These are phyloP conservation scores for Cryptosporidium tyzzeri DNA, from an alignment of 169 alveolate genomes.

Conservation along the genomic window DNA sequence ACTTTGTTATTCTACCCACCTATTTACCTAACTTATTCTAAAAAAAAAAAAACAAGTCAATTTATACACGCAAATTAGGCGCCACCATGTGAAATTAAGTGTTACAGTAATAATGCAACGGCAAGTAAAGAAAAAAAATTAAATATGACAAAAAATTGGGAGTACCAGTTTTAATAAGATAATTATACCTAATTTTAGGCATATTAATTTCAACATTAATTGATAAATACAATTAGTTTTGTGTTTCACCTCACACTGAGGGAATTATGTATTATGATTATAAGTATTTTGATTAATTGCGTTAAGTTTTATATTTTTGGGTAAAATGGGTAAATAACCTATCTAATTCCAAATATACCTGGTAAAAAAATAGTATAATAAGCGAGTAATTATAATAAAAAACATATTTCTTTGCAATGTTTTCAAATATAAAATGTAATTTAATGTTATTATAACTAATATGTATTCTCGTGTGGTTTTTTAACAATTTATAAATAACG, in stretches of 20 bases:
- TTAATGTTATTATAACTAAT: too few species aligned
- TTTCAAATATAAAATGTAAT: too few species aligned
- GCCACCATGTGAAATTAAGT: constrained; percentile 6
- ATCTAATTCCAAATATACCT: too few species aligned
- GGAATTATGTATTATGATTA: neutral
- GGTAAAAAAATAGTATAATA: too few species aligned
- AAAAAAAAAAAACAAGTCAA: neutral
- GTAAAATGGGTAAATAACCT: too few species aligned
- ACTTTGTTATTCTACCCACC: neutral
- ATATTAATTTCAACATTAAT: too few species aligned
- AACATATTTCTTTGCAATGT: too few species aligned
- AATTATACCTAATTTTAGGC: too few species aligned
- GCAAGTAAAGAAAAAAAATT: neutral
- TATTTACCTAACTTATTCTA: neutral
- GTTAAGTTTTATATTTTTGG: too few species aligned
- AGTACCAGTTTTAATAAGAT: too few species aligned
- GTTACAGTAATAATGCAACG: neutral
- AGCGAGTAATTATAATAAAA: too few species aligned
- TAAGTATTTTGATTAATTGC: too few species aligned
- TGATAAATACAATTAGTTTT: neutral
- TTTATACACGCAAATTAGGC: constrained; percentile 1
- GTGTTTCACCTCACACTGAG: neutral
- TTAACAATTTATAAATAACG: neutral
- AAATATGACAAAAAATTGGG: neutral
- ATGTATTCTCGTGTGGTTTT: neutral